A percentile compares a stretch with the other conserved stretches of the same genome.
phyloP scores from a whole-genome alignment of 331 rosid genomes.

The Malus hybrid region DNA sequence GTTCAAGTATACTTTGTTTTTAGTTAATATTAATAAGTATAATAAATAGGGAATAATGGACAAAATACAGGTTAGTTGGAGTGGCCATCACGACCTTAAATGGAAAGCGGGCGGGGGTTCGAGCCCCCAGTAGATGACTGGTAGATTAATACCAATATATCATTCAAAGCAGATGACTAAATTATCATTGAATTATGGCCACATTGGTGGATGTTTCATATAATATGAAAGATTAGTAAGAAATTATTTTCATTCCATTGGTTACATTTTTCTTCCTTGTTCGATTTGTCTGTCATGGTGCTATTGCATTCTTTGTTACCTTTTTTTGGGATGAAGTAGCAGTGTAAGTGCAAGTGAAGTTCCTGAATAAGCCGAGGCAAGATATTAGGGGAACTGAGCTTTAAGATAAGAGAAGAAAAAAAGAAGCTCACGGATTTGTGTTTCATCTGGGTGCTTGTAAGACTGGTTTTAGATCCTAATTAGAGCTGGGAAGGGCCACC shows the following conservation, averaged over 20 bases:
- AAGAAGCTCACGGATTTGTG: not conserved
- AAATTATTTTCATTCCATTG: not conserved
- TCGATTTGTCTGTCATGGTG: not conserved
- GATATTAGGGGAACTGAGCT: not conserved
- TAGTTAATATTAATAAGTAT: not conserved
- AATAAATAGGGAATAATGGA: not conserved
- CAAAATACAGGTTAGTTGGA: not conserved
- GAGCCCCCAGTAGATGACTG: not conserved
- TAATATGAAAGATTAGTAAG: not conserved
- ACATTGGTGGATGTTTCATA: not conserved
- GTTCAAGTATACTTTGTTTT: not conserved
- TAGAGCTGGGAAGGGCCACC: too few relatives aligned
- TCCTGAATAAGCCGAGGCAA: not conserved
- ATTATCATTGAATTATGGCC: not conserved
- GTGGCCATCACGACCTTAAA: not conserved
- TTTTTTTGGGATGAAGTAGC: not conserved
- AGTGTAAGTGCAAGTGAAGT: not conserved
- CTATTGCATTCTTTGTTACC: not conserved
- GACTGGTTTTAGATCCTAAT: not conserved
- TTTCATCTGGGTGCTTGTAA: not conserved
- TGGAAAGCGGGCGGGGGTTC: not conserved
- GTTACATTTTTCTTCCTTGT: not conserved
- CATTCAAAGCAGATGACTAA: not conserved
- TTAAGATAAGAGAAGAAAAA: not conserved
- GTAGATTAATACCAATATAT: not conserved